These are phyloP conservation scores for Penicillium expansum DNA, from an alignment of 2,329 filamentous ascomycete species.

Conservation along the genomic window DNA sequence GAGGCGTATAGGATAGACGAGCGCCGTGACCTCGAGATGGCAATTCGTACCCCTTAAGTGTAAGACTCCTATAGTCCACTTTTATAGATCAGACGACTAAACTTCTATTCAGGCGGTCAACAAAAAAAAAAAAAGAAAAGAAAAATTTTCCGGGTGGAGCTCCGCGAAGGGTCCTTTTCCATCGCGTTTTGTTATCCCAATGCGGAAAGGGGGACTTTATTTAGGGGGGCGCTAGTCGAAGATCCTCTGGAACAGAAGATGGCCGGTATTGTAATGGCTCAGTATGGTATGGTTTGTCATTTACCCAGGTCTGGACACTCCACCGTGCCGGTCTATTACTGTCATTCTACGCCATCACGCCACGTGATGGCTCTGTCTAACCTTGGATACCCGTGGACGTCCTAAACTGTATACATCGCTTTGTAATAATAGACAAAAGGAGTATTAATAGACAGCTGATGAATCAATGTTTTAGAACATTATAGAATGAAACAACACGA, in stretches of 20 bases:
- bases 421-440: neutral
- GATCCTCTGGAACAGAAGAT: conserved; percentile 11
- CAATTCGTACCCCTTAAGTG: neutral
- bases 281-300: conserved; percentile 8
- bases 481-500: neutral
- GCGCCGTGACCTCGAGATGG: neutral
- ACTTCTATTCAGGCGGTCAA: neutral
- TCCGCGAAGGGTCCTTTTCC: conserved; percentile 16
- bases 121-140: neutral
- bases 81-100: conserved; percentile 8
- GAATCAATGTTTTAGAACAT: neutral
- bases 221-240: conserved; percentile 10
- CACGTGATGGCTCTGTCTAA: conserved; percentile 3
- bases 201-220: conserved; percentile 16
- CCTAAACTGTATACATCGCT: neutral
- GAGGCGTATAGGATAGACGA: neutral
- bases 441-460: neutral
- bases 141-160: conserved; percentile 19
- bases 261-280: neutral
- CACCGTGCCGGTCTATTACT: neutral
- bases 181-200: conserved; percentile 22
- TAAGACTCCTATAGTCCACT: neutral
- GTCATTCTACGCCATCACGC: conserved; percentile 5
- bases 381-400: neutral
- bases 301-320: conserved; percentile 1